These are phyloP conservation scores for Pseudocercospora eumusae DNA, from an alignment of 2,329 filamentous ascomycete genomes.

Conservation along the genomic window DNA sequence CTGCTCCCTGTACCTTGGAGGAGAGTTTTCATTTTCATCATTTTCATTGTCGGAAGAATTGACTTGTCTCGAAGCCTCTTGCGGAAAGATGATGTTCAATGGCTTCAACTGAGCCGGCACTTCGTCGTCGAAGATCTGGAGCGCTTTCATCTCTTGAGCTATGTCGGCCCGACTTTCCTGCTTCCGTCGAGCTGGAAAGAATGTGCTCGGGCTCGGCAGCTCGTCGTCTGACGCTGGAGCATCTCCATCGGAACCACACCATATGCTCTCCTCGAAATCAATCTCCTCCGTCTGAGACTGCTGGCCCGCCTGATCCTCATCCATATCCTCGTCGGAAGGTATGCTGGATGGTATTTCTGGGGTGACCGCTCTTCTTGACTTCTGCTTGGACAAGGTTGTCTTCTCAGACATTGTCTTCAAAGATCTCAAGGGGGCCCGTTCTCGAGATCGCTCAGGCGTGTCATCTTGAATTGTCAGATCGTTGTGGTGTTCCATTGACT, in stretches of 20 bases:
- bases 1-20: conserved; percentile 25
- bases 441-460: background rate
- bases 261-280: conserved; percentile 41
- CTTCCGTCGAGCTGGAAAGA: conserved; percentile 27
- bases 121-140: conserved; percentile 25
- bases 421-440: background rate
- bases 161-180: conserved; percentile 13
- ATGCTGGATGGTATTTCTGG: conserved; percentile 7
- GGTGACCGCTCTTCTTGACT: background rate
- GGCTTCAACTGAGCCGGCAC: background rate
- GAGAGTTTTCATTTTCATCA: conserved; percentile 31
- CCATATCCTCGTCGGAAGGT: background rate
- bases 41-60: conserved; percentile 38
- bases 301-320: background rate
- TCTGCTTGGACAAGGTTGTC: conserved; percentile 10
- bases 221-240: conserved; percentile 31
- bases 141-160: conserved; percentile 21
- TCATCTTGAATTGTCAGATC: background rate
- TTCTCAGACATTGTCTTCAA: conserved; percentile 12
- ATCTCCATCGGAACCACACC: conserved; percentile 36
- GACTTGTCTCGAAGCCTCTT: background rate
- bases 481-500: background rate
- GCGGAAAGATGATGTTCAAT: background rate
- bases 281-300: conserved; percentile 26
- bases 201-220: conserved; percentile 34